A percentile compares a stretch with the other conserved stretches of the same genome.
phyloP scores from a whole-genome alignment of 163 green algal species.

The Scenedesmus sp. region DNA sequence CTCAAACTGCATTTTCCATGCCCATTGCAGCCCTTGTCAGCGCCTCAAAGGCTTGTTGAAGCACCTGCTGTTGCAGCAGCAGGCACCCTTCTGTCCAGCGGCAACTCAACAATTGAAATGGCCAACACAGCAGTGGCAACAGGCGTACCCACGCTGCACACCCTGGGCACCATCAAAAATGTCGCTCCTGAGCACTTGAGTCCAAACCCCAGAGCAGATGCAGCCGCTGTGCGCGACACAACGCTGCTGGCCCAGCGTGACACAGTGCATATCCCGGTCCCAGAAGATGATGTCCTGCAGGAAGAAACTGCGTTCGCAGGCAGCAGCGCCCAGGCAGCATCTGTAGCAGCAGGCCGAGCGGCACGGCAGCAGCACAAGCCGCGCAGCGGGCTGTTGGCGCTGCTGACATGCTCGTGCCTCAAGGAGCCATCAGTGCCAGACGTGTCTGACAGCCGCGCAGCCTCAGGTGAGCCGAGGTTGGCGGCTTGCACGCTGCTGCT shows the following conservation, averaged over 20 bases:
- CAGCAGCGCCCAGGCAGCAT: not conserved
- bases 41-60: not conserved
- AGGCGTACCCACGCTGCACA: not conserved
- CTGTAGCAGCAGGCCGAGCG: not conserved
- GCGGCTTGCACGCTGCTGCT: not conserved
- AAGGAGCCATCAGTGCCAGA: not conserved
- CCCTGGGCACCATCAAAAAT: not conserved
- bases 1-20: not conserved
- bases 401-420: constrained; percentile 5
- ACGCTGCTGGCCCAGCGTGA: not conserved
- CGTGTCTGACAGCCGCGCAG: not conserved
- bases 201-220: not conserved
- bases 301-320: not conserved
- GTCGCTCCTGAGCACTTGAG: not conserved
- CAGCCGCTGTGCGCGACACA: not conserved
- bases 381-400: not conserved
- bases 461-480: not conserved
- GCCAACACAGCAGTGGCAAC: not conserved
- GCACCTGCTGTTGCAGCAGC: not conserved
- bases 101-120: not conserved
- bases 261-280: constrained; percentile 13
- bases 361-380: not conserved
- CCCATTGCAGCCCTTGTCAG: not conserved
- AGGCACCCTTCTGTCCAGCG: not conserved
- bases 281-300: constrained; percentile 25